Percentiles rank a stretch among this genome's conserved stretches.
Conservation (phyloP, 352 stramenopile species). For the Phytopythium mirpurense region DNA sequence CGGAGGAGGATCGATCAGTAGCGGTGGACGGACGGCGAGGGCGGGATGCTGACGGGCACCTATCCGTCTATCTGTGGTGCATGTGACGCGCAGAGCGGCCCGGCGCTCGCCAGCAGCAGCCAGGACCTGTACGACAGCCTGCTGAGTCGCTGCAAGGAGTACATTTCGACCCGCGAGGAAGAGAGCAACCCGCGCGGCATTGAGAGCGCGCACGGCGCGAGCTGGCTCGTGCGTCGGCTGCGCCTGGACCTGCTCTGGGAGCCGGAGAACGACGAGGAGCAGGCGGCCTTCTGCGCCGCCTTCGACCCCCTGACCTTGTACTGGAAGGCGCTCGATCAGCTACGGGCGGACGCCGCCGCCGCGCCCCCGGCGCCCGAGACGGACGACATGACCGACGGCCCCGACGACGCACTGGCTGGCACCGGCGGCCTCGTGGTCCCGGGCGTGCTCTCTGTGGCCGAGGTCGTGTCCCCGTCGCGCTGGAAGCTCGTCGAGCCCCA, state of each 20-base stretch:
- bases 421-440: background rate
- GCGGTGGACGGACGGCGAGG: background rate
- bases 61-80: too few species aligned
- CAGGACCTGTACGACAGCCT: slow-evolving; percentile 70
- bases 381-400: slow-evolving; percentile 10
- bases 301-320: slow-evolving; percentile 50
- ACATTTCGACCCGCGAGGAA: slow-evolving; percentile 57
- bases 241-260: slow-evolving; percentile 65
- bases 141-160: slow-evolving; percentile 64
- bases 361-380: background rate
- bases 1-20: slow-evolving; percentile 4
- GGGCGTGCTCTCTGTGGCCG: slow-evolving; percentile 13
- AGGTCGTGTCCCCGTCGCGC: background rate
- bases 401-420: slow-evolving; percentile 14
- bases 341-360: slow-evolving; percentile 18
- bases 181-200: slow-evolving; percentile 50
- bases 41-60: background rate
- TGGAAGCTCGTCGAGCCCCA: slow-evolving; percentile 29
- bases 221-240: slow-evolving; percentile 66
- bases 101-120: slow-evolving; percentile 29
- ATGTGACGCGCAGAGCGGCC: slow-evolving; percentile 23
- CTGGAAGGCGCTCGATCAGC: slow-evolving; percentile 53
- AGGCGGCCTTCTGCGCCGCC: slow-evolving; percentile 48
- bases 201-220: slow-evolving; percentile 30
- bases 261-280: slow-evolving; percentile 49